Base-by-base conservation (phyloP, 306 rosid genomes). In the Sophora flavescens region DNA sequence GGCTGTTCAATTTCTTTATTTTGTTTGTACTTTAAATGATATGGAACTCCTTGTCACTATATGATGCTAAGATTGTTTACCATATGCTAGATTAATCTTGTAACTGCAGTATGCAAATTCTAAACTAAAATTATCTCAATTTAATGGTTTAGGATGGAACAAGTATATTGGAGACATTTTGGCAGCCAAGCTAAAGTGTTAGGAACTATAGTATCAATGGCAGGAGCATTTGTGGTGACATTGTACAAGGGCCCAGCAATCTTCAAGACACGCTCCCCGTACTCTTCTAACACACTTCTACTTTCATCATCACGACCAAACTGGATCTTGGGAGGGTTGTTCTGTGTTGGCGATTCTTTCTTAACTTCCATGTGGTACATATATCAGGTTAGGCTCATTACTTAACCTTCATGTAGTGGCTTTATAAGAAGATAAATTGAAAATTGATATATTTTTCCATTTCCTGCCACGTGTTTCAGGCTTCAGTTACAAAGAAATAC, bases 141-240 rank as follows among this genome's bases (percentile, higher is more conserved):
- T n/a, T n/a, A n/a, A n/a, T n/a, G n/a, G n/a, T n/a, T n/a, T n/a
- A n/a, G n/a, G n/a, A n/a, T n/a, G n/a, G n/a, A n/a, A n/a, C n/a
- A n/a, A n/a, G n/a, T n/a, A n/a, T n/a, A n/a, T n/a, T n/a, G n/a
- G n/a, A n/a, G n/a, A n/a, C n/a, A n/a, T n/a, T n/a, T n/a, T n/a
- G n/a, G n/a, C n/a, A n/a, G n/a, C n/a, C n/a, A n/a, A n/a, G n/a
- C n/a, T n/a, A n/a, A n/a, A n/a, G n/a, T n/a, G n/a, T n/a, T n/a
- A n/a, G n/a, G n/a, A n/a, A n/a, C n/a, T n/a, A n/a, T n/a, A n/a
- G n/a, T n/a, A n/a, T n/a, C 90, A 68, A 75, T 82, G 14, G 10
- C 22, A 22, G 89, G 88, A 71, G 93, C 91, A 62, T 85, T 81
- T 47, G 58, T 85, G 41, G 84, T 83, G 30, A 88, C 72, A 66